phyloP scores from a whole-genome alignment of 106 monocot species.

The Dendrobium nobile region DNA sequence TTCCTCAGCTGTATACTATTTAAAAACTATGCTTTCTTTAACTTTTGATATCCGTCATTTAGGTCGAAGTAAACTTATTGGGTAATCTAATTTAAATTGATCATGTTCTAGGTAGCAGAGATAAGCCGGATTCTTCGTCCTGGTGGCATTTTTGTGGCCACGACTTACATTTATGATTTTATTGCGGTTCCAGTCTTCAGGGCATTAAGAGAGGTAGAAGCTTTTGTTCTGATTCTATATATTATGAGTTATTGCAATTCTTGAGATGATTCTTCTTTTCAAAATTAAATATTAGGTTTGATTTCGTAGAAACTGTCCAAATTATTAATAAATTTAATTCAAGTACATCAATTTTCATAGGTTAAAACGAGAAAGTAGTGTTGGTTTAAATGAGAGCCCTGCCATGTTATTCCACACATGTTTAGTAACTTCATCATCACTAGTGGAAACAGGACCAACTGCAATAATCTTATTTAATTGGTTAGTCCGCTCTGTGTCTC shows the following conservation, averaged over 20 bases:
- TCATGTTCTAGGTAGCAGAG: constrained; percentile 71
- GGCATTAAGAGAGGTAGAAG: constrained; percentile 37
- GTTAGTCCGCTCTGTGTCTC: too few relatives aligned
- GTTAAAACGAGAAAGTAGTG: too few relatives aligned
- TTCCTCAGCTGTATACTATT: not conserved
- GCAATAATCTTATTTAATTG: too few relatives aligned
- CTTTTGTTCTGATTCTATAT: not conserved
- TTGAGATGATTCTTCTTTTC: not conserved
- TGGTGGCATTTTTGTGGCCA: constrained; percentile 90
- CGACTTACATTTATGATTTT: constrained; percentile 67
- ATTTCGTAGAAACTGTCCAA: too few relatives aligned
- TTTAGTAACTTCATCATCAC: too few relatives aligned
- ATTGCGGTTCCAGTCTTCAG: constrained; percentile 37
- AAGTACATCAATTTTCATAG: too few relatives aligned
- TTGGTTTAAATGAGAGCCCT: too few relatives aligned
- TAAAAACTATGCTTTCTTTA: not conserved
- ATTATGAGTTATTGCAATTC: not conserved
- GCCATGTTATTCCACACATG: too few relatives aligned
- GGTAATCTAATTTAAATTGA: not conserved
- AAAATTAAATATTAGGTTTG: too few relatives aligned
- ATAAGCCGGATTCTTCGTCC: constrained; percentile 80
- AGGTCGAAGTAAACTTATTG: not conserved
- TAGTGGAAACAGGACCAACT: too few relatives aligned
- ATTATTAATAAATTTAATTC: too few relatives aligned
- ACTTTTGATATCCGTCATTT: not conserved